Evolutionary conservation across 1,284 basidiomycete species (phyloP).

Genomic region (Leucoagaricus sp.): DNA sequence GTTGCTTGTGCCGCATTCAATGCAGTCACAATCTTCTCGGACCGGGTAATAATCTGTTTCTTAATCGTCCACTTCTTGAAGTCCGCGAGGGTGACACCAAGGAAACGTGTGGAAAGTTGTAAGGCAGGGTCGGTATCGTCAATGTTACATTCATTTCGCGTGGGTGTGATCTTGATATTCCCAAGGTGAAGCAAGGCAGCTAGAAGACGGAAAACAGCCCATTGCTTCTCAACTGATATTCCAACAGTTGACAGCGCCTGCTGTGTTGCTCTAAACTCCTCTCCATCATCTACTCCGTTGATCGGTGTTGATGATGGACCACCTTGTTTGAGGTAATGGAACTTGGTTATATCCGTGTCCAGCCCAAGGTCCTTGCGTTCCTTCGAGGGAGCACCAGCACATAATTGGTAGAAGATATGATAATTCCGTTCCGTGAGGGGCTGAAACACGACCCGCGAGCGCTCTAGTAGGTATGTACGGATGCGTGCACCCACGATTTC

Average conservation of each 20-base stretch:
- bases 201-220: constrained; percentile 95
- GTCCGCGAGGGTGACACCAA: constrained; percentile 90
- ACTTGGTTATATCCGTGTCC: constrained; percentile 84
- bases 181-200: constrained; percentile 95
- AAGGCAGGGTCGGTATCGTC: constrained; percentile 87
- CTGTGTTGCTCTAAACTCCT: constrained; percentile 94
- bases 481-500: constrained; percentile 98
- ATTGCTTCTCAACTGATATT: constrained; percentile 96
- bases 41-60: constrained; percentile 94
- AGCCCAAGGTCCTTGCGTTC: constrained; percentile 95
- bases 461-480: constrained; percentile 95
- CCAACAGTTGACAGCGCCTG: constrained; percentile 96
- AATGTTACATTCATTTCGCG: constrained; percentile 83
- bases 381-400: constrained; percentile 92
- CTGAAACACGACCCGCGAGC: constrained; percentile 97
- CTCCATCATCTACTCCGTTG: constrained; percentile 90
- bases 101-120: constrained; percentile 81
- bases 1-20: constrained; percentile 89
- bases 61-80: constrained; percentile 99
- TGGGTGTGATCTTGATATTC: constrained; percentile 88
- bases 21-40: constrained; percentile 92
- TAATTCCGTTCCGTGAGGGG: constrained; percentile 97
- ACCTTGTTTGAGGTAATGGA: constrained; percentile 93
- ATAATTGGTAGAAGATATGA: constrained; percentile 99
- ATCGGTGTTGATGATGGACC: constrained; percentile 87